These are phyloP conservation scores for Phytophthora pisi DNA, from an alignment of 352 stramenopile species.

Conservation along the genomic window DNA sequence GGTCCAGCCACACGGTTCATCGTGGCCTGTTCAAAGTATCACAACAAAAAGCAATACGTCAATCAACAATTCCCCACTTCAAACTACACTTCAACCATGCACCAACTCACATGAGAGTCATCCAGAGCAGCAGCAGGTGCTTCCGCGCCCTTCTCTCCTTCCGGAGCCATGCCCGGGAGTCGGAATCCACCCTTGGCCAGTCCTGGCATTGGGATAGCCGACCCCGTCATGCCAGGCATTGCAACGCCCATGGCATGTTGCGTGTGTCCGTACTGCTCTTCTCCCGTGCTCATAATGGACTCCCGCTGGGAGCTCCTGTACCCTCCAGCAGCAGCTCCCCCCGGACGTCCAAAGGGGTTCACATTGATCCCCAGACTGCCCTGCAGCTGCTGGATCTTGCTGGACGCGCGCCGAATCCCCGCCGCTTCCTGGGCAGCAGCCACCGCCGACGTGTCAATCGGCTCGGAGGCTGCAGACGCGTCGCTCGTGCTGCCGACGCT, in stretches of 20 bases:
- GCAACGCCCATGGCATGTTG: conserved; percentile 73
- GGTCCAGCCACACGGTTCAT: conserved; percentile 80
- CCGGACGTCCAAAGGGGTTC: conserved; percentile 73
- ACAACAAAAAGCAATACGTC: neutral
- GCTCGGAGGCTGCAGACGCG: conserved; percentile 23
- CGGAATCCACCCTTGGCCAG: conserved; percentile 70
- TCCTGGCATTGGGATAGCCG: conserved; percentile 84
- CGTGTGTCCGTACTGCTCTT: conserved; percentile 76
- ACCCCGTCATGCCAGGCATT: conserved; percentile 80
- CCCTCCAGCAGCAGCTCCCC: conserved; percentile 39
- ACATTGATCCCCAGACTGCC: conserved; percentile 85
- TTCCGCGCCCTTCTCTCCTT: conserved; percentile 33
- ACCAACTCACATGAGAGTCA: conserved; percentile 65
- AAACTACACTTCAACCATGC: neutral
- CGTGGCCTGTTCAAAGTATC: conserved; percentile 48
- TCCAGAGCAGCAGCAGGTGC: conserved; percentile 43
- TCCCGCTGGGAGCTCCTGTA: conserved; percentile 48
- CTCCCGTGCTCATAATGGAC: conserved; percentile 86
- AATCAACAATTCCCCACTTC: neutral
- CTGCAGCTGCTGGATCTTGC: conserved; percentile 80
- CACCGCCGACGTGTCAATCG: conserved; percentile 33
- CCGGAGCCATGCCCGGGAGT: conserved; percentile 66
- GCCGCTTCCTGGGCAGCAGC: conserved; percentile 40
- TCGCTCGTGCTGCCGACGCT: conserved; percentile 28
- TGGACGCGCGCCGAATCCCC: conserved; percentile 38